Conservation (phyloP, 768 basidiomycete species). For the Pleurotus sapidus region DNA sequence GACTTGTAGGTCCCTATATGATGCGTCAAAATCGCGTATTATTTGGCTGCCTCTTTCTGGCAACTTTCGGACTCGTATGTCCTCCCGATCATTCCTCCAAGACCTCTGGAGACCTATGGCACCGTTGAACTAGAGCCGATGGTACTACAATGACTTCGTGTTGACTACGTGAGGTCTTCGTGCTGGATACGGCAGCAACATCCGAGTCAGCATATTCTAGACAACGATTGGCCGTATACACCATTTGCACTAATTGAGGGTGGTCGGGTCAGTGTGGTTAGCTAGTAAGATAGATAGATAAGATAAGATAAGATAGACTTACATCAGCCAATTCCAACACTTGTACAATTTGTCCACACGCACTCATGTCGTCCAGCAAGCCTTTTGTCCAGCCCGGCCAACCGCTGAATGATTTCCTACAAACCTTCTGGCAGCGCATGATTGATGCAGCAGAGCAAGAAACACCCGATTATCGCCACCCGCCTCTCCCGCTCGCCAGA, state of each 20-base stretch:
- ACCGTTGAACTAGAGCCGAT: neutral
- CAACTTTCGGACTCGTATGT: neutral
- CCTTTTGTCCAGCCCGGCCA: slow-evolving; percentile 84
- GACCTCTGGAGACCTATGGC: neutral
- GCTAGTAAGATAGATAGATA: too few species aligned
- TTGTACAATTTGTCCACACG: too few species aligned
- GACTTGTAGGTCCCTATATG: neutral
- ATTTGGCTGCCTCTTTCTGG: neutral
- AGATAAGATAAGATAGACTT: too few species aligned
- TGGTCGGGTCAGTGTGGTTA: too few species aligned
- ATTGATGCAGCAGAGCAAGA: slow-evolving; percentile 86
- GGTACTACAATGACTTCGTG: neutral
- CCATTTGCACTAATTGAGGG: neutral
- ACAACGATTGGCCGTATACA: neutral
- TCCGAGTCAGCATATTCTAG: neutral
- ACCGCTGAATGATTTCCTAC: slow-evolving; percentile 81
- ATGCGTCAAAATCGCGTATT: neutral
- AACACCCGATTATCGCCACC: slow-evolving; percentile 84
- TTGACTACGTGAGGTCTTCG: neutral
- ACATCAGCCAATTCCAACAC: too few species aligned
- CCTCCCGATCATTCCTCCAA: neutral
- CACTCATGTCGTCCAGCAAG: slow-evolving; percentile 17
- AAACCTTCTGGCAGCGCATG: slow-evolving; percentile 89
- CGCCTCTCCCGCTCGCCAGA: slow-evolving; percentile 86
- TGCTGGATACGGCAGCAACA: neutral